Evolutionary conservation across 2,329 filamentous ascomycete species (phyloP).

Genomic region (Sphaerulina vaccinii): DNA sequence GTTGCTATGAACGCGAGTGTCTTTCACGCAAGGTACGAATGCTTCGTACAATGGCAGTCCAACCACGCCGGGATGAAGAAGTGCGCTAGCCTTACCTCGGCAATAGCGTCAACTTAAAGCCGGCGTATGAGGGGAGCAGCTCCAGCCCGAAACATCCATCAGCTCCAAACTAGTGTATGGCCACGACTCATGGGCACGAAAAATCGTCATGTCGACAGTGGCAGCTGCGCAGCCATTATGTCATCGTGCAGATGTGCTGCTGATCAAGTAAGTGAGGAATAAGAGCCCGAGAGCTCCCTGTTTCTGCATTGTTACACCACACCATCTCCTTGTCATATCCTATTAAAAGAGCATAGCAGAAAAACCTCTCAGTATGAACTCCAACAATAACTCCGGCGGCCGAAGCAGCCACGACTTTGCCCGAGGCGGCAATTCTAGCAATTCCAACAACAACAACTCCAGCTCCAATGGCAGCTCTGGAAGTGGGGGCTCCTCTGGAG

Average conservation of each 20-base stretch:
- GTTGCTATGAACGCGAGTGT: neutral
- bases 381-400: constrained; percentile 12
- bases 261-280: constrained; percentile 3
- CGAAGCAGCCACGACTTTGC: constrained; percentile 14
- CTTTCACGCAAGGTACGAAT: constrained; percentile 1
- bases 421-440: constrained; percentile 12
- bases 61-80: neutral
- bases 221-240: constrained; percentile 8
- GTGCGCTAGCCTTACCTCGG: constrained; percentile 10
- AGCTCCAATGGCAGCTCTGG: neutral
- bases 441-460: constrained; percentile 6
- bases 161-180: constrained; percentile 7
- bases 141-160: constrained; percentile 1
- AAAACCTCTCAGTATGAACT: constrained; percentile 4
- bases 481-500: neutral
- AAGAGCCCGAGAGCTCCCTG: neutral
- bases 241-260: constrained; percentile 9
- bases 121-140: constrained; percentile 8
- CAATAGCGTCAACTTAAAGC: neutral
- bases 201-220: constrained; percentile 9
- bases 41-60: neutral
- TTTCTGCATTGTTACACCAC: constrained; percentile 1
- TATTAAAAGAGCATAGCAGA: neutral
- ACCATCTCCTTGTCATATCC: neutral
- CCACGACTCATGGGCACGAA: constrained; percentile 7